phyloP scores from a whole-genome alignment of 441 rosid genomes.

The Omphalea diandra region DNA sequence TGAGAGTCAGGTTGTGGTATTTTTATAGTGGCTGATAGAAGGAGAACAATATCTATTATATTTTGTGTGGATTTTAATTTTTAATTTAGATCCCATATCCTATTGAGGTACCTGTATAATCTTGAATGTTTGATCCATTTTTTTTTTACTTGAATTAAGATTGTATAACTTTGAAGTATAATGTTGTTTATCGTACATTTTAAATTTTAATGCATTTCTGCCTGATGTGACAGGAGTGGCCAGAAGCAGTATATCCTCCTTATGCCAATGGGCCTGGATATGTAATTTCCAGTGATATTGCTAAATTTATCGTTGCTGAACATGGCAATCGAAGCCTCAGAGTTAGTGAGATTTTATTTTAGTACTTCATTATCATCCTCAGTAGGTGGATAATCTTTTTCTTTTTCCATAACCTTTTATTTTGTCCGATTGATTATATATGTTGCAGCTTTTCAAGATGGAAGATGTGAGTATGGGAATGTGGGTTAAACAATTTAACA shows the following conservation, averaged over 20 bases:
- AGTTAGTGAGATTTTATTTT: conserved; percentile 38
- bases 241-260: conserved; percentile 86
- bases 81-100: not conserved
- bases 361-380: not conserved
- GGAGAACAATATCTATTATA: not conserved
- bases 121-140: not conserved
- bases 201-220: conserved; percentile 11
- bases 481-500: conserved; percentile 94
- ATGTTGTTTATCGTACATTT: not conserved
- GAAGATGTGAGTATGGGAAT: conserved; percentile 99
- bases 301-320: conserved; percentile 58
- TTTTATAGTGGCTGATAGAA: not conserved
- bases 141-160: not conserved
- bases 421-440: not conserved
- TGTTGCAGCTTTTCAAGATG: conserved; percentile 89
- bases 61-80: not conserved
- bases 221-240: conserved; percentile 85
- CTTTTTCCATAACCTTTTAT: not conserved
- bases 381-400: not conserved
- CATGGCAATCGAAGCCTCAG: conserved; percentile 61
- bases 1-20: not conserved
- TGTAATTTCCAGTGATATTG: conserved; percentile 74
- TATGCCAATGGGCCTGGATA: conserved; percentile 98
- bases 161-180: not conserved
- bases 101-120: not conserved